These are phyloP conservation scores for Botrytis pseudocinerea DNA, from an alignment of 2,329 filamentous ascomycete genomes.

Conservation along the genomic window DNA sequence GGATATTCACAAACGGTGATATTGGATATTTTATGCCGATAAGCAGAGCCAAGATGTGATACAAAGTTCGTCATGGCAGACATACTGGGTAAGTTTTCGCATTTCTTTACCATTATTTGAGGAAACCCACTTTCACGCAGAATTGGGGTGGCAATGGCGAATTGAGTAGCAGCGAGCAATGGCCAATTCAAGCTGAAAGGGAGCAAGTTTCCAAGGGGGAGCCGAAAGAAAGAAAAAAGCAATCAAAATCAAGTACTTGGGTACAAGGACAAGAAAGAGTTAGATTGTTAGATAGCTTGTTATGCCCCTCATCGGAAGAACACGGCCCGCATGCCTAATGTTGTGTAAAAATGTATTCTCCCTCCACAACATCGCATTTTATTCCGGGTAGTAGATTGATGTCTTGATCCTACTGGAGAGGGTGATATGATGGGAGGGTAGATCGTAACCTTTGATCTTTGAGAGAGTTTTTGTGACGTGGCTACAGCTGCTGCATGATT, in stretches of 20 bases:
- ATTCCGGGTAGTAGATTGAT: slow-evolving; percentile 4
- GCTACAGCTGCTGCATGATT: slow-evolving; percentile 22
- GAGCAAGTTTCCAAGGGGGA: neutral
- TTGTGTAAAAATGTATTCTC: slow-evolving; percentile 16
- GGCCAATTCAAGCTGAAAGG: neutral
- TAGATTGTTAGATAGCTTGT: neutral
- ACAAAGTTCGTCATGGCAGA: slow-evolving; percentile 15
- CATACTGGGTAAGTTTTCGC: neutral
- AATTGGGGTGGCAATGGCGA: slow-evolving; percentile 18
- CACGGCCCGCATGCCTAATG: slow-evolving; percentile 22
- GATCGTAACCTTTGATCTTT: slow-evolving; percentile 13
- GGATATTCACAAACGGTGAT: slow-evolving; percentile 1
- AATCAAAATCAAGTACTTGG: neutral
- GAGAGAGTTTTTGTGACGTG: slow-evolving; percentile 19
- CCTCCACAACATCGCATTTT: slow-evolving; percentile 18
- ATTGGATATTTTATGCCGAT: slow-evolving; percentile 4
- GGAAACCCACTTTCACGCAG: slow-evolving; percentile 17
- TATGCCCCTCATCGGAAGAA: slow-evolving; percentile 21
- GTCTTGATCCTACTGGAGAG: slow-evolving; percentile 11
- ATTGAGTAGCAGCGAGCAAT: neutral
- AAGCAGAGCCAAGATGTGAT: slow-evolving; percentile 14
- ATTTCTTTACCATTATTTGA: neutral
- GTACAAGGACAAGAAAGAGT: neutral
- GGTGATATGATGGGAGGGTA: slow-evolving; percentile 1
- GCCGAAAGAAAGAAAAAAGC: neutral